A percentile compares a stretch with the other conserved stretches of the same genome.
Conservation (phyloP, 78 protist species). For the Thecamonas trahens region DNA sequence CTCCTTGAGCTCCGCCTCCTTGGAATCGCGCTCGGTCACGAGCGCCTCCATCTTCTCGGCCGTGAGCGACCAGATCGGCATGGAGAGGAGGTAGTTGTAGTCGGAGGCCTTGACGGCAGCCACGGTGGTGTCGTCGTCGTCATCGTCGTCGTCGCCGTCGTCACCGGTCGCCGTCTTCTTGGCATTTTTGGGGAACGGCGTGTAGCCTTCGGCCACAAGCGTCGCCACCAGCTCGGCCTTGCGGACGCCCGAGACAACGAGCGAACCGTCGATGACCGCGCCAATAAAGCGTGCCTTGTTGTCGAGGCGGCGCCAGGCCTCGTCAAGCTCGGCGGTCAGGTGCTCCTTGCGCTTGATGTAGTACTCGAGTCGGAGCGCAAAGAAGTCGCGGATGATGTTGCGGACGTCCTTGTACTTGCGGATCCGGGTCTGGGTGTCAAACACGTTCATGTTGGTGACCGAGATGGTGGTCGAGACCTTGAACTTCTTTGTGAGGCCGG, state of each 20-base stretch:
- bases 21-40: conserved; percentile 31
- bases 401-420: conserved; percentile 49
- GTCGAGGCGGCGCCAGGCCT: conserved; percentile 25
- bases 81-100: conserved; percentile 37
- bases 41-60: conserved; percentile 57
- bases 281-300: conserved; percentile 75
- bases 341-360: conserved; percentile 72
- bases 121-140: background rate
- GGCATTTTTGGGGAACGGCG: conserved; percentile 2
- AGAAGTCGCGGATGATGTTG: conserved; percentile 72
- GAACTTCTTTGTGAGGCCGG: conserved; percentile 48
- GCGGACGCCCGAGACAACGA: conserved; percentile 48
- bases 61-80: conserved; percentile 72
- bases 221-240: conserved; percentile 47
- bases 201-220: conserved; percentile 35
- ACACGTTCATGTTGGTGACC: conserved; percentile 77
- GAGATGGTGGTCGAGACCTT: conserved; percentile 43
- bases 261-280: conserved; percentile 51
- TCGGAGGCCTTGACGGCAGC: background rate
- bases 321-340: conserved; percentile 12
- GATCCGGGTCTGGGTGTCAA: conserved; percentile 72
- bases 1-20: conserved; percentile 34
- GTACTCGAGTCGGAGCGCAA: conserved; percentile 41
- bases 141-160: background rate
- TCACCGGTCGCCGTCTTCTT: conserved; percentile 2